Conservation (phyloP, 108 stramenopile genomes). For the Pseudonitzschia pungens region DNA sequence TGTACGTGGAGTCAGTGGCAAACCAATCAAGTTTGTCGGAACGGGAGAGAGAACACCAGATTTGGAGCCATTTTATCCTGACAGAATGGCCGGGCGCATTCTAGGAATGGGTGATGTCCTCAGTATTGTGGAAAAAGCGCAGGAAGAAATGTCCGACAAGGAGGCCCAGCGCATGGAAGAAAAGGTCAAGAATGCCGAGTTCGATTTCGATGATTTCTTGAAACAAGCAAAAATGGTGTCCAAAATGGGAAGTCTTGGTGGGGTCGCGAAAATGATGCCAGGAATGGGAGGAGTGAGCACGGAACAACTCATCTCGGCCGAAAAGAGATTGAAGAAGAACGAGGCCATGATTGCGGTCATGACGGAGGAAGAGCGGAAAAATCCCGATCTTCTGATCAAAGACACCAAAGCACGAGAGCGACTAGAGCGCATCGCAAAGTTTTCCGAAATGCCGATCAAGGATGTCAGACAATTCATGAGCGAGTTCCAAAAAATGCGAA, state of each 20-base stretch:
- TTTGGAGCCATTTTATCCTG: slow-evolving; percentile 95
- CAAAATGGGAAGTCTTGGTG: slow-evolving; percentile 89
- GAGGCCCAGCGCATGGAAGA: slow-evolving; percentile 81
- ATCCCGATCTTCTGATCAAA: slow-evolving; percentile 85
- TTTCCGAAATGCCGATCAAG: slow-evolving; percentile 66
- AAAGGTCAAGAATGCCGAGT: slow-evolving; percentile 86
- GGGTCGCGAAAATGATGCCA: slow-evolving; percentile 94
- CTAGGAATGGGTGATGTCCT: slow-evolving; percentile 97
- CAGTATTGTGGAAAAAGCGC: slow-evolving; percentile 93
- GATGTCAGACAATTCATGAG: slow-evolving; percentile 81
- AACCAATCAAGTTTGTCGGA: slow-evolving; percentile 97
- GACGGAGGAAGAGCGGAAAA: slow-evolving; percentile 86
- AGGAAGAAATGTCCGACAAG: slow-evolving; percentile 85
- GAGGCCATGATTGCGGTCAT: slow-evolving; percentile 91
- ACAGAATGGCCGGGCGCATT: slow-evolving; percentile 95
- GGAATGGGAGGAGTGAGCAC: slow-evolving; percentile 82
- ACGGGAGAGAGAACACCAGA: slow-evolving; percentile 89
- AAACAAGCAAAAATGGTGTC: slow-evolving; percentile 81
- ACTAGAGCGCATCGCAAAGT: slow-evolving; percentile 80
- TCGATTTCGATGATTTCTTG: slow-evolving; percentile 95
- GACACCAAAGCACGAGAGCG: slow-evolving; percentile 76
- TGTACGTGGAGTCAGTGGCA: slow-evolving; percentile 90
- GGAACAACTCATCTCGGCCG: slow-evolving; percentile 66
- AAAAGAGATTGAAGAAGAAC: slow-evolving; percentile 73
- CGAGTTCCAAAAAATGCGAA: slow-evolving; percentile 95